phyloP scores from a whole-genome alignment of 805 yeast genomes.

The Suhomyces vadensis region DNA sequence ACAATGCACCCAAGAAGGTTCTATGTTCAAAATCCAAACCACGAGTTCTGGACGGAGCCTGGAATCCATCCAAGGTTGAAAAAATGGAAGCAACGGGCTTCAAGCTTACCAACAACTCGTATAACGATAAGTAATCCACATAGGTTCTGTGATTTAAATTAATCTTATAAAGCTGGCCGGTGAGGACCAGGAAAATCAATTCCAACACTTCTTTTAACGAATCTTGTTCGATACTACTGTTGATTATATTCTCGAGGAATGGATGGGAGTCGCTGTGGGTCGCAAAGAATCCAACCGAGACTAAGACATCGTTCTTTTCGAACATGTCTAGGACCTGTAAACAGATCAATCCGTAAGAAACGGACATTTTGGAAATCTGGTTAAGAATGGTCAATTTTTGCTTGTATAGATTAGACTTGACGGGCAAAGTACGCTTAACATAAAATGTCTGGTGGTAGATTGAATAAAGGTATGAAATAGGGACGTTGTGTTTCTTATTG shows the following conservation, averaged over 20 bases:
- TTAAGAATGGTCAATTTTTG: conserved; percentile 43
- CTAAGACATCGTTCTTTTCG: conserved; percentile 38
- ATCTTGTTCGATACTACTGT: conserved; percentile 66
- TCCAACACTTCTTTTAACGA: conserved; percentile 59
- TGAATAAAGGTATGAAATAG: conserved; percentile 49
- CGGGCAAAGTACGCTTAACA: conserved; percentile 43
- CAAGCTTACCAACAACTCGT: conserved; percentile 56
- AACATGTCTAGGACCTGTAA: conserved; percentile 72
- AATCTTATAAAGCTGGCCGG: conserved; percentile 34
- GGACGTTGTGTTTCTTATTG: conserved; percentile 29
- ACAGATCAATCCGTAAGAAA: conserved; percentile 66
- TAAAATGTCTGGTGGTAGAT: conserved; percentile 45
- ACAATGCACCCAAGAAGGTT: conserved; percentile 75
- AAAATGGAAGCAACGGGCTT: conserved; percentile 64
- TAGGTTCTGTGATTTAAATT: conserved; percentile 55
- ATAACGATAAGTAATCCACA: conserved; percentile 52
- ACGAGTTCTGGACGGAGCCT: conserved; percentile 40
- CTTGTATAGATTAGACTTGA: conserved; percentile 39
- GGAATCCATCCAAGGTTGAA: conserved; percentile 57
- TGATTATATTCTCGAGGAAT: conserved; percentile 57
- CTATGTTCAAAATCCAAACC: conserved; percentile 57
- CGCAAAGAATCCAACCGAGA: conserved; percentile 24
- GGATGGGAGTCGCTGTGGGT: conserved; percentile 20
- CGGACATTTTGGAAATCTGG: conserved; percentile 49
- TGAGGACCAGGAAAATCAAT: conserved; percentile 48